Base-by-base conservation (phyloP, 2,329 filamentous ascomycete species). In the Colletotrichum truncatum region DNA sequence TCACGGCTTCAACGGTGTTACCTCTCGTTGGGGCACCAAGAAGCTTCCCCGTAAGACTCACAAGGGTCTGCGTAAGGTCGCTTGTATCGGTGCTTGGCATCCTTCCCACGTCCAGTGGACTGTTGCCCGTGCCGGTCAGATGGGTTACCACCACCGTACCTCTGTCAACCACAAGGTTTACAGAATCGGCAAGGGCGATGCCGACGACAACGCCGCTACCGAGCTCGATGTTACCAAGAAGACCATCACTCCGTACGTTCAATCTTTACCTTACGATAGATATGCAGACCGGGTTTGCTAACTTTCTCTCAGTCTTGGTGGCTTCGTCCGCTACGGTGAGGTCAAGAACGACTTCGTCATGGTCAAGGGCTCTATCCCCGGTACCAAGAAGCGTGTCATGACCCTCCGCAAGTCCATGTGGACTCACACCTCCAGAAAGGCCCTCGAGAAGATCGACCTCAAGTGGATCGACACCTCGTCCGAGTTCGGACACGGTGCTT, bases 381-480 rank as follows among this genome's bases (percentile, higher is more conserved):
- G 96, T 91, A 91, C 94, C 80, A 98, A 98, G 94, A 99, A 99
- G 94, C 91, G 96, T 81, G 91, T 99, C 81, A 93, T 98, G 87
- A 99, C 96, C 74, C 92, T 99, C 77, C 93, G 96, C 84, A 99
- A 98, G 89, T 97, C 95, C 74, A 96, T 99, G 89, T 98, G 96
- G 90, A 88, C 87, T 70, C 96, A 99, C 89, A 98, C 94, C 76
- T 97, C 92, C 80, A 89, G 96, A 81, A 94, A 91, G 83, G 93
- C 96, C 62, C 89, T 97, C 79, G 96, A 99, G 92, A 98, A 99
- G 93, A 93, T 98, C 82, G 93, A 95, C 80, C 93, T 99, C 87
- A 99, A 99, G 87, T 99, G 96, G 96, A 99, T 99, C 92, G 96
- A 99, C 80, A 99, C 96, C 77, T 98, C 94, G 70, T 98, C 94